A percentile compares a stretch with the other conserved stretches of the same genome.
Evolutionary conservation across 2,329 filamentous ascomycete genomes (phyloP).

Genomic region (Akanthomyces lecanii): DNA sequence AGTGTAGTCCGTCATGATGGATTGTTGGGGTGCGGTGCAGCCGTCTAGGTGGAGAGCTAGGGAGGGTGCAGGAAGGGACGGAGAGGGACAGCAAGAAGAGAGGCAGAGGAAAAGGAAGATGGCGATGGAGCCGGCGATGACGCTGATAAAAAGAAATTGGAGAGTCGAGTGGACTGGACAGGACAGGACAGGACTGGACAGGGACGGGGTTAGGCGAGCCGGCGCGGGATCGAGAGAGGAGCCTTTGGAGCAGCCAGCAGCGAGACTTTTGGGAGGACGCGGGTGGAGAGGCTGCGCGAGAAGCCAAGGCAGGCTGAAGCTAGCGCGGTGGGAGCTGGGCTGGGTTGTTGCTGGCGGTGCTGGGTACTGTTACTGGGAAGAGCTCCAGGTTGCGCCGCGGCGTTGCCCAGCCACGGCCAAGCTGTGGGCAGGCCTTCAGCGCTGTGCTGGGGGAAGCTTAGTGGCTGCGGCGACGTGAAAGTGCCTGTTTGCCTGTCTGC

Average conservation of each 20-base stretch:
- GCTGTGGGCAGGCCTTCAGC: not conserved
- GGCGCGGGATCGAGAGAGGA: conserved; percentile 9
- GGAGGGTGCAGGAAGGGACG: not conserved
- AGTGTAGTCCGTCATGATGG: conserved; percentile 35
- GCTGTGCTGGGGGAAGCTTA: conserved; percentile 1
- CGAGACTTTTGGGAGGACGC: conserved; percentile 7
- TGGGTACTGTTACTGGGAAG: not conserved
- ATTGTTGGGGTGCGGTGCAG: not conserved
- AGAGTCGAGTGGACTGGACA: conserved; percentile 8
- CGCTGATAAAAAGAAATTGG: conserved; percentile 16
- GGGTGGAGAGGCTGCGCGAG: not conserved
- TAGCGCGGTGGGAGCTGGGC: conserved; percentile 7
- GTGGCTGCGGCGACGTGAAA: conserved; percentile 7
- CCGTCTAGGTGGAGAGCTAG: not conserved
- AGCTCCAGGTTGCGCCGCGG: not conserved
- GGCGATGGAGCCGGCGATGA: conserved; percentile 16
- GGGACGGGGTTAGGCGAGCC: conserved; percentile 9
- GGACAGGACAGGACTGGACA: not conserved
- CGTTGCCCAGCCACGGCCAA: conserved; percentile 14
- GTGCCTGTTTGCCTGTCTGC: not conserved
- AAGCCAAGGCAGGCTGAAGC: conserved; percentile 4
- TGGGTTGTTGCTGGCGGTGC: not conserved
- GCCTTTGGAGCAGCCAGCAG: not conserved
- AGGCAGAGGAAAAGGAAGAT: not conserved
- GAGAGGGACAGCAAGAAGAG: not conserved